Base-by-base conservation (phyloP, 2,329 filamentous ascomycete species). In the Beauveria pseudobassiana region DNA sequence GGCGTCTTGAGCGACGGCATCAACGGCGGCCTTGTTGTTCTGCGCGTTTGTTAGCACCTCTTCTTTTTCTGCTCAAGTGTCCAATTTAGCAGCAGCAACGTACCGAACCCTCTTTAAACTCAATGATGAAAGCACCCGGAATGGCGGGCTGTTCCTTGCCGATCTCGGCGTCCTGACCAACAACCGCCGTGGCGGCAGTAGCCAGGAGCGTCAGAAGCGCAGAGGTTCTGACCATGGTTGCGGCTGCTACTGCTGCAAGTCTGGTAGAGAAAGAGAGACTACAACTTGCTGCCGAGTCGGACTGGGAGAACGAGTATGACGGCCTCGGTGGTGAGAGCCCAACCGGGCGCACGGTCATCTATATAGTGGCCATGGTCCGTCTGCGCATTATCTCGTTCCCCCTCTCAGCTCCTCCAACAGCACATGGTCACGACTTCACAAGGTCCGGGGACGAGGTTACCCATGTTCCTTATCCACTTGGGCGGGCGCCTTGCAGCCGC, bases 81-180 rank as follows among this genome's bases (percentile, higher is more conserved):
- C 2, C 20, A 18, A n/a, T 22, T 24, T 3, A 10, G 24, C 8
- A 14, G 3, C 8, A 53, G 5, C 61, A 45, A 68, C 75, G 66
- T 70, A 82, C 81, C 67, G 79, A 71, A 8, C 74, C 73, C 22
- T 81, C 77, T 51, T 82, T 77, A 57, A 83, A 80, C 65, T 84
- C 81, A 62, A 84, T 75, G 64, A 84, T 80, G 70, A 78, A 84
- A 26, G 77, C 77, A 22, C 81, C 80, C 0, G 77, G 73, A 14
- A 83, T 67, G 46, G 75, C 63, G 34, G 62, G n/a, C 48, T 40
- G 34, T 5, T 20, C 22, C 28, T 49, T 43, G 46, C 7, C 4
- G n/a, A n/a, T 16, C n/a, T 42, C 30, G 8, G 18, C 8, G 9
- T 42, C 30, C 53, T 52, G 45, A 42, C 34, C 38, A 28, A 38